Percentiles rank a stretch among this genome's conserved stretches.
phyloP scores from a whole-genome alignment of 2,329 filamentous ascomycete genomes.

The Hymenoscyphus repandus region DNA sequence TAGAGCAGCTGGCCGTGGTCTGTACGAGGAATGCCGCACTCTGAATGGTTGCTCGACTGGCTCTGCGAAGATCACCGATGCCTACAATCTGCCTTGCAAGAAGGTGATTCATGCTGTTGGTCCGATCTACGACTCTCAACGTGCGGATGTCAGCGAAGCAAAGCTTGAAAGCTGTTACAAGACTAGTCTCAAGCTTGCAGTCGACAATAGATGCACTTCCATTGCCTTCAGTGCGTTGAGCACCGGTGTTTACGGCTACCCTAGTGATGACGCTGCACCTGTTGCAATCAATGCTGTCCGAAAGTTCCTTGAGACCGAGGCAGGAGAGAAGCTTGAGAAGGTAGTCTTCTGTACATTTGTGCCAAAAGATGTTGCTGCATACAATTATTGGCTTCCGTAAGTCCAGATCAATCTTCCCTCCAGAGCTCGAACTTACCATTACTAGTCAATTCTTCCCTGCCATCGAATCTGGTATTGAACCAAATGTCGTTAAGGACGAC shows the following conservation, averaged over 20 bases:
- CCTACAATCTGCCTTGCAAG: slow-evolving; percentile 68
- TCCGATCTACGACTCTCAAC: slow-evolving; percentile 58
- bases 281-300: slow-evolving; percentile 59
- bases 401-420: slow-evolving; percentile 32
- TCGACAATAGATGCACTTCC: slow-evolving; percentile 57
- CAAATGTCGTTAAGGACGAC: slow-evolving; percentile 10
- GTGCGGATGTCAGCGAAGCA: slow-evolving; percentile 38
- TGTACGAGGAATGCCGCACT: slow-evolving; percentile 65
- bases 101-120: slow-evolving; percentile 90
- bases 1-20: slow-evolving; percentile 63
- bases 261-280: slow-evolving; percentile 65
- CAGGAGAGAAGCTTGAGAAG: slow-evolving; percentile 53
- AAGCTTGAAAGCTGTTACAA: slow-evolving; percentile 62
- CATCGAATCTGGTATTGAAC: slow-evolving; percentile 25
- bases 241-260: slow-evolving; percentile 88
- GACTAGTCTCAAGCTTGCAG: slow-evolving; percentile 67
- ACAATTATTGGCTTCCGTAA: slow-evolving; percentile 68
- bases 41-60: slow-evolving; percentile 74
- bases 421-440: background rate
- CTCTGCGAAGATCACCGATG: slow-evolving; percentile 74
- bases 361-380: slow-evolving; percentile 69
- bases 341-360: slow-evolving; percentile 85
- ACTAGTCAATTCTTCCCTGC: slow-evolving; percentile 43
- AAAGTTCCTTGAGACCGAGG: slow-evolving; percentile 45
- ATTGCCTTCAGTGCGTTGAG: slow-evolving; percentile 83